A percentile compares a stretch with the other conserved stretches of the same genome.
Evolutionary conservation across 805 yeast genomes (phyloP).

Genomic region (Lipomyces orientalis): DNA sequence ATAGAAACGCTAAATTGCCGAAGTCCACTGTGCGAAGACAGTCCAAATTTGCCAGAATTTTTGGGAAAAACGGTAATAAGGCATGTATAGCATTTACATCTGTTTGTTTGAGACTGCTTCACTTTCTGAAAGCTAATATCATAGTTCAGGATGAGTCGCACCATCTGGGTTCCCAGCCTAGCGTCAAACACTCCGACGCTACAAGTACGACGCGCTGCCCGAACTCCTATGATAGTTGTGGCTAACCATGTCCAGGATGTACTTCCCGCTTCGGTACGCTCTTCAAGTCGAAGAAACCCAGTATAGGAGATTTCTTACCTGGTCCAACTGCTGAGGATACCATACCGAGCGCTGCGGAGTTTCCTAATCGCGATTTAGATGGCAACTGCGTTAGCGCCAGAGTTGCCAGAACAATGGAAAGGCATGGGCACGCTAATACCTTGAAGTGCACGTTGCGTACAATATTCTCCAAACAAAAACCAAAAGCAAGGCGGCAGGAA

Average conservation of each 20-base stretch:
- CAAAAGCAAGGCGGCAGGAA: background rate
- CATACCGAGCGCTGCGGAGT: background rate
- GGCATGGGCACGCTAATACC: background rate
- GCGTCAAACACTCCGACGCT: background rate
- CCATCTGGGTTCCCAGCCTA: background rate
- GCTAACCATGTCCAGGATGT: background rate
- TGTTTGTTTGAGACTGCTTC: background rate
- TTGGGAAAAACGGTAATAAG: background rate
- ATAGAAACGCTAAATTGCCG: background rate
- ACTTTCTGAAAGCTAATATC: background rate
- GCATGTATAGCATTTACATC: background rate
- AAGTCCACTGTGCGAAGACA: background rate
- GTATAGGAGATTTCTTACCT: background rate
- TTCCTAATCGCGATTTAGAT: background rate
- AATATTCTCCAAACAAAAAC: background rate
- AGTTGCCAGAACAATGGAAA: background rate
- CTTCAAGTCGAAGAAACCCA: background rate
- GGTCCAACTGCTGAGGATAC: background rate
- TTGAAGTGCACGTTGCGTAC: background rate
- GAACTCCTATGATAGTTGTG: background rate
- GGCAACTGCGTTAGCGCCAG: background rate
- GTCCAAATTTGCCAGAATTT: background rate
- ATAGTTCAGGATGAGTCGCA: background rate
- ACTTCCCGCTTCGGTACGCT: background rate
- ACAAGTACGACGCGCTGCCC: background rate